Percentiles rank a stretch among this genome's conserved stretches.
Evolutionary conservation across 495 filamentous ascomycete species (phyloP).

Genomic region (Penicillium soppii): DNA sequence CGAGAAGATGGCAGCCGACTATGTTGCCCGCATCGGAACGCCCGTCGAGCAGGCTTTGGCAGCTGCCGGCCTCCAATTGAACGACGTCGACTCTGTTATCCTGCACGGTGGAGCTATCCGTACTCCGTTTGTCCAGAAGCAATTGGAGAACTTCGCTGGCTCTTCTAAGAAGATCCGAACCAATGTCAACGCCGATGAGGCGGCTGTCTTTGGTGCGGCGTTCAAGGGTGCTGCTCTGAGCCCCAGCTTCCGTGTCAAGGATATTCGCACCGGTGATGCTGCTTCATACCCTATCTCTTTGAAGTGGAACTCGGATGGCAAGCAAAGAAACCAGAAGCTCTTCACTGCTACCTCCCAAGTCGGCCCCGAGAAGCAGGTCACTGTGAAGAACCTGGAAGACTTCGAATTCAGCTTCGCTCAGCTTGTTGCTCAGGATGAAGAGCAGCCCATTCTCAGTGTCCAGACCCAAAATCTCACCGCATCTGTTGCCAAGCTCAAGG

Average conservation of each 20-base stretch:
- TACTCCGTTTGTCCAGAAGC: slow-evolving; percentile 91
- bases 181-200: slow-evolving; percentile 96
- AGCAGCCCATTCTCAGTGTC: slow-evolving; percentile 51
- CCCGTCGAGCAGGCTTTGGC: slow-evolving; percentile 75
- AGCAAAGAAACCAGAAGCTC: slow-evolving; percentile 69
- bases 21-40: slow-evolving; percentile 63
- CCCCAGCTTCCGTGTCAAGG: slow-evolving; percentile 95
- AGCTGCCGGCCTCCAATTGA: slow-evolving; percentile 66
- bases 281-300: slow-evolving; percentile 71
- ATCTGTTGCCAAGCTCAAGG: slow-evolving; percentile 70
- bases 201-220: slow-evolving; percentile 93
- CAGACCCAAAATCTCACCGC: slow-evolving; percentile 82
- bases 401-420: slow-evolving; percentile 82
- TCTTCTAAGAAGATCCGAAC: slow-evolving; percentile 75
- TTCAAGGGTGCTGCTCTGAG: slow-evolving; percentile 91
- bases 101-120: slow-evolving; percentile 88
- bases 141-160: slow-evolving; percentile 75
- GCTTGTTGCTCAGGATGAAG: slow-evolving; percentile 49
- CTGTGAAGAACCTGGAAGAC: slow-evolving; percentile 80
- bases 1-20: slow-evolving; percentile 72
- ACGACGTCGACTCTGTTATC: slow-evolving; percentile 85
- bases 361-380: slow-evolving; percentile 81
- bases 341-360: slow-evolving; percentile 77
- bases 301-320: slow-evolving; percentile 60
- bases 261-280: slow-evolving; percentile 77